Conservation (phyloP, 164 flowering plant species). For the Platanus orientalis region DNA sequence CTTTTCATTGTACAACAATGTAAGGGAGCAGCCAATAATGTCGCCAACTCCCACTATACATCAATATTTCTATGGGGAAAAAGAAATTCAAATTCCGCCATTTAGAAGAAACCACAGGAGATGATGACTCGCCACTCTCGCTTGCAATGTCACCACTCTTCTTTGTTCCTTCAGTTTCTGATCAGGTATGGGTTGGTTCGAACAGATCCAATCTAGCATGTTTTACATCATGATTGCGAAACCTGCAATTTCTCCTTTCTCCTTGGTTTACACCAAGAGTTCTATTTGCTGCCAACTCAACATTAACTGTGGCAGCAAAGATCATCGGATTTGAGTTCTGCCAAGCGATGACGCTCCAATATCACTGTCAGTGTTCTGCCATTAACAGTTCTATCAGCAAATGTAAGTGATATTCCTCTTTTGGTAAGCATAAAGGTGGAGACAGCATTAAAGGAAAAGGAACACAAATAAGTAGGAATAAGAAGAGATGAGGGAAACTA, state of each 20-base stretch:
- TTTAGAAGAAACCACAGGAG: conserved; percentile 6
- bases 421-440: too few relatives aligned
- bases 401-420: too few relatives aligned
- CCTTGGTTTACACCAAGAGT: conserved; percentile 4
- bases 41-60: conserved; percentile 21
- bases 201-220: neutral
- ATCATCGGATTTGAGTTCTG: conserved; percentile 71
- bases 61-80: neutral
- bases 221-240: too few relatives aligned
- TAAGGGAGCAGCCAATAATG: conserved; percentile 3
- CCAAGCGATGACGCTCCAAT: conserved; percentile 74
- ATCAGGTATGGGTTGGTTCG: neutral
- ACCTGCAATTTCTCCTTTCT: neutral
- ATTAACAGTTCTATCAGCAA: too few relatives aligned
- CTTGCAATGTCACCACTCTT: too few relatives aligned
- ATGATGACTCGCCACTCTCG: neutral
- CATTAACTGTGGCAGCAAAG: neutral
- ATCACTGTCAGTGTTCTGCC: conserved; percentile 70
- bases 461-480: too few relatives aligned
- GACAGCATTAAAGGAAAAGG: too few relatives aligned
- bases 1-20: neutral
- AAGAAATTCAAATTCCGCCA: conserved; percentile 1
- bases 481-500: too few relatives aligned
- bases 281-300: neutral
- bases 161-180: neutral